These are phyloP conservation scores for Trichodelitschia bisporula DNA, from an alignment of 495 filamentous ascomycete genomes.

Conservation along the genomic window DNA sequence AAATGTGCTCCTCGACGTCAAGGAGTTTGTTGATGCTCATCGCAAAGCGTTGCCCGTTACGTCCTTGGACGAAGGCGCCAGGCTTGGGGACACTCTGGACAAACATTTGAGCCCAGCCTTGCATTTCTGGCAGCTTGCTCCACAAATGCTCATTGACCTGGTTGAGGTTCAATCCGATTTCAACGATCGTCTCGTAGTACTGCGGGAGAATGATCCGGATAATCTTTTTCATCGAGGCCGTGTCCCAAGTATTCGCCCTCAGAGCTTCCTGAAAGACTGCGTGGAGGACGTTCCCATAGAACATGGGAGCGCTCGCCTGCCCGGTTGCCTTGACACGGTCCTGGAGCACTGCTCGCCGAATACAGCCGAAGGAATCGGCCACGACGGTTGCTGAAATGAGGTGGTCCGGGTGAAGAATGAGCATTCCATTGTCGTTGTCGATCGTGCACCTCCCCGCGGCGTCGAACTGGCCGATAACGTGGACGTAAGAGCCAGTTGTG, in stretches of 20 bases:
- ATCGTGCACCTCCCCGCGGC: constrained; percentile 38
- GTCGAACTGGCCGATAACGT: constrained; percentile 63
- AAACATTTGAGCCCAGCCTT: constrained; percentile 63
- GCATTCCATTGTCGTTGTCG: constrained; percentile 54
- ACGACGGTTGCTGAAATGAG: constrained; percentile 83
- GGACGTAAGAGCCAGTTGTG: constrained; percentile 46
- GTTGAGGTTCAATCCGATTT: constrained; percentile 45
- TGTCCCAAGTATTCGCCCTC: constrained; percentile 60
- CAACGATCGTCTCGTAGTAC: constrained; percentile 67
- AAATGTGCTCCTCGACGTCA: constrained; percentile 90
- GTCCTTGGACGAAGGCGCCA: constrained; percentile 51
- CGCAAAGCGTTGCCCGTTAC: constrained; percentile 41
- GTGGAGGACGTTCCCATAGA: constrained; percentile 82
- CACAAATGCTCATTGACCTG: constrained; percentile 52
- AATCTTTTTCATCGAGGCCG: constrained; percentile 30
- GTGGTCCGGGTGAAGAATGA: constrained; percentile 90
- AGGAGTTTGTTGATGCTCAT: constrained; percentile 83
- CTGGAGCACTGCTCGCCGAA: constrained; percentile 71
- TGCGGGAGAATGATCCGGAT: constrained; percentile 39
- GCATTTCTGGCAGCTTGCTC: constrained; percentile 53
- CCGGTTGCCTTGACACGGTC: constrained; percentile 76
- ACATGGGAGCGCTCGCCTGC: constrained; percentile 46
- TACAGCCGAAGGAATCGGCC: constrained; percentile 76
- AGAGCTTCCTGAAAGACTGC: constrained; percentile 84
- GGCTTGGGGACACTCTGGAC: constrained; percentile 45